Evolutionary conservation across 163 green algal genomes (phyloP).

Genomic region (Prototheca stagnorum): DNA sequence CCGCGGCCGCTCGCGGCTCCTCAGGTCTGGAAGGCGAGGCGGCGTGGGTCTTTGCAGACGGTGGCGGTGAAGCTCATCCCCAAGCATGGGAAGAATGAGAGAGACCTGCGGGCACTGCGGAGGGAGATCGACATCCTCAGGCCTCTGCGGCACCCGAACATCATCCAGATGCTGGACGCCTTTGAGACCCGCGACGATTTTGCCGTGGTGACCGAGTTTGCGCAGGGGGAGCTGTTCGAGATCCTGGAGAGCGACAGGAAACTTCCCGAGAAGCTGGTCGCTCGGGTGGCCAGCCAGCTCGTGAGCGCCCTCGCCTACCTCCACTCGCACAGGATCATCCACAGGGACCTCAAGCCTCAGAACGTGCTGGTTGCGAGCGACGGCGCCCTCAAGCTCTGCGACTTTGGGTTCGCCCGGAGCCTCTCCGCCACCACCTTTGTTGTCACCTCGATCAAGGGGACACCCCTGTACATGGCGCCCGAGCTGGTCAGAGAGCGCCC

Average conservation of each 20-base stretch:
- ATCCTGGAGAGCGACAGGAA: constrained; percentile 87
- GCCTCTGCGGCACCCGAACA: constrained; percentile 83
- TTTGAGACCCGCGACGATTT: constrained; percentile 97
- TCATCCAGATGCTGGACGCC: constrained; percentile 95
- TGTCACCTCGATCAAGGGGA: constrained; percentile 93
- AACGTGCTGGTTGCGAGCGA: constrained; percentile 86
- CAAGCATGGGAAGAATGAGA: constrained; percentile 91
- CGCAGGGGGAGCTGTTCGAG: constrained; percentile 94
- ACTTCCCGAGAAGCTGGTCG: constrained; percentile 76
- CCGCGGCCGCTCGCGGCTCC: too few species aligned
- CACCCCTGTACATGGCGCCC: constrained; percentile 98
- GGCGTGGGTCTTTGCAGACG: constrained; percentile 81
- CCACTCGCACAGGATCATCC: constrained; percentile 91
- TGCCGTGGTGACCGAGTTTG: constrained; percentile 90
- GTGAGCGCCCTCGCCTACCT: constrained; percentile 85
- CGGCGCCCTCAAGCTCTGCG: constrained; percentile 89
- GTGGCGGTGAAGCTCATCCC: constrained; percentile 97
- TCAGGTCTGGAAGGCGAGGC: constrained; percentile 91
- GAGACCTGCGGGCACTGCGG: constrained; percentile 82
- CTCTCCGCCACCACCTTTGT: constrained; percentile 88
- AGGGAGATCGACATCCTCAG: constrained; percentile 98
- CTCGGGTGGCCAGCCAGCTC: constrained; percentile 77
- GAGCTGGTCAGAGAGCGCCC: constrained; percentile 96
- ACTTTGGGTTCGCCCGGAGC: constrained; percentile 97
- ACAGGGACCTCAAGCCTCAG: constrained; percentile 97